A percentile compares a stretch with the other conserved stretches of the same genome.
Conservation (phyloP, 331 rosid genomes). For the Telfairia occidentalis region DNA sequence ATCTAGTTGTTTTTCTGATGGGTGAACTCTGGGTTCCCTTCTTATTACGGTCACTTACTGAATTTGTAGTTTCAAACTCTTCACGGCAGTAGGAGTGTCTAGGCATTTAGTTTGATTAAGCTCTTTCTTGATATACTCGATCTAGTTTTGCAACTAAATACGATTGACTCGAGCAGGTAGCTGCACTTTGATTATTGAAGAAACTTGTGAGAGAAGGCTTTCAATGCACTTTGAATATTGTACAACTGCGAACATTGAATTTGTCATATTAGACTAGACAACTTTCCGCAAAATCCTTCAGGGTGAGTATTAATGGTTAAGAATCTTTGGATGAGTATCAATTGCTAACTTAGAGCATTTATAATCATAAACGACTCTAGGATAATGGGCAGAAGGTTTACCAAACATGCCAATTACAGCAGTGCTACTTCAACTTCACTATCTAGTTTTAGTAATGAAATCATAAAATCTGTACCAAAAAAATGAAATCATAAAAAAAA, state of each 20-base stretch:
- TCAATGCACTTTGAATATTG: slow-evolving; percentile 86
- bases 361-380: not conserved
- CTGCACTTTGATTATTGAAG: slow-evolving; percentile 50
- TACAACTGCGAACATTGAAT: slow-evolving; percentile 69
- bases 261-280: slow-evolving; percentile 55
- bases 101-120: not conserved
- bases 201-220: slow-evolving; percentile 62
- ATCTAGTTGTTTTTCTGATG: not conserved
- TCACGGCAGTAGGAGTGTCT: not conserved
- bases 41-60: not conserved
- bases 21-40: not conserved
- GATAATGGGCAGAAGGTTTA: not conserved
- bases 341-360: slow-evolving; percentile 10
- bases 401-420: not conserved
- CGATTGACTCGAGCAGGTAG: not conserved
- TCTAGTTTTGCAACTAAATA: not conserved
- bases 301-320: slow-evolving; percentile 31
- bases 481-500: no score
- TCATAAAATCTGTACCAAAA: no score
- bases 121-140: not conserved
- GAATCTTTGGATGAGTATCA: slow-evolving; percentile 5
- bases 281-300: slow-evolving; percentile 55
- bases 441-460: not conserved
- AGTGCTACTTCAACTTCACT: not conserved
- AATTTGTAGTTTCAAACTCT: not conserved